Conservation (phyloP, 257 asterid species). For the Prunella vulgaris region DNA sequence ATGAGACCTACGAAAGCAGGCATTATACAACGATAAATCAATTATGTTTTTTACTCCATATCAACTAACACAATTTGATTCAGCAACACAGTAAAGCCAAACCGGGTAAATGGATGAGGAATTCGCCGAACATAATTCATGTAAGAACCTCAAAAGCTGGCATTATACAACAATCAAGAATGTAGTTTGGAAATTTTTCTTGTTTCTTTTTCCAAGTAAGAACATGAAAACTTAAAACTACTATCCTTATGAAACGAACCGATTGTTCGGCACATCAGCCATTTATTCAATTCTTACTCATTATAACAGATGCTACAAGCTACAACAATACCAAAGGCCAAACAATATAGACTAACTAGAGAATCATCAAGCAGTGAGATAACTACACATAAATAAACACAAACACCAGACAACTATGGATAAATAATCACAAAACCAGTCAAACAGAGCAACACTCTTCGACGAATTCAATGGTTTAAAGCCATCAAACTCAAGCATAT, state of each 20-base stretch:
- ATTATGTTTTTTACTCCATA: neutral
- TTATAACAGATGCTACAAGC: neutral
- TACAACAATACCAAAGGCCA: neutral
- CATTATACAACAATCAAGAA: constrained; percentile 6
- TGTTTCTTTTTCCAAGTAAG: neutral
- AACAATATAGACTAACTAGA: neutral
- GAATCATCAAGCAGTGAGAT: neutral
- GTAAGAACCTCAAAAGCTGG: neutral
- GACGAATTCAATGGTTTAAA: neutral
- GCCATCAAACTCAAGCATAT: neutral
- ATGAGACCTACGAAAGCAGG: neutral
- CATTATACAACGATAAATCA: neutral
- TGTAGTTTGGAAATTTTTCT: neutral
- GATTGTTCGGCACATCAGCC: neutral
- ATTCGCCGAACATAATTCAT: neutral
- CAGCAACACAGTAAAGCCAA: neutral
- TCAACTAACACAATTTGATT: neutral
- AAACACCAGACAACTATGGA: neutral
- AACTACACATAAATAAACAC: neutral
- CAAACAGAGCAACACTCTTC: neutral
- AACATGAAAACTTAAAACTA: neutral
- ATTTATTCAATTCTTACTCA: neutral
- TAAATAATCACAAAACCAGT: neutral
- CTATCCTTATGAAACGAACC: neutral
- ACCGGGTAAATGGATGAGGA: neutral